These are phyloP conservation scores for Beauveria australis DNA, from an alignment of 2,329 filamentous ascomycete genomes.

Conservation along the genomic window DNA sequence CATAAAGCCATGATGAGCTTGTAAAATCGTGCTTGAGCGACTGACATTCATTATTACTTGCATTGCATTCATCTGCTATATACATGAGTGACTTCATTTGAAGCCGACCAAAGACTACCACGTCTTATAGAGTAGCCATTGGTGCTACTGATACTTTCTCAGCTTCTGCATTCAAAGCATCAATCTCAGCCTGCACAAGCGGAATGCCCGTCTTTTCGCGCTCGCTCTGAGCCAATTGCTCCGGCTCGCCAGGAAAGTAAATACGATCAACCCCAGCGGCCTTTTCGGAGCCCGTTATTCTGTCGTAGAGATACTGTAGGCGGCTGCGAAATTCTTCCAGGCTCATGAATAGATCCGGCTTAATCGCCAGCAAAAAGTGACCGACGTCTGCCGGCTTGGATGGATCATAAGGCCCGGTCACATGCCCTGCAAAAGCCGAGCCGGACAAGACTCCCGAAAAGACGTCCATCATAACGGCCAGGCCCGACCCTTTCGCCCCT, in stretches of 20 bases:
- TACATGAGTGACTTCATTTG: not conserved
- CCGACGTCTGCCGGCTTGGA: constrained; percentile 62
- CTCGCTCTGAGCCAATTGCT: constrained; percentile 45
- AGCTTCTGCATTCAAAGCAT: constrained; percentile 47
- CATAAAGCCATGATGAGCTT: not conserved
- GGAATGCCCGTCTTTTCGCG: constrained; percentile 50
- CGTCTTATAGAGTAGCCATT: constrained; percentile 12
- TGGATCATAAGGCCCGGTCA: constrained; percentile 69
- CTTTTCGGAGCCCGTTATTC: constrained; percentile 45
- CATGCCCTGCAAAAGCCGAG: constrained; percentile 68
- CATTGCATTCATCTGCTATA: not conserved
- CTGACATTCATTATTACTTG: not conserved
- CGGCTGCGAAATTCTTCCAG: constrained; percentile 59
- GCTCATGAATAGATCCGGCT: constrained; percentile 66
- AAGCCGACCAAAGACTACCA: not conserved
- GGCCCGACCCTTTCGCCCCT: constrained; percentile 69
- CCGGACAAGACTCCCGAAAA: constrained; percentile 74
- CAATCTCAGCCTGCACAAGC: constrained; percentile 47
- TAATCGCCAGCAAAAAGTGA: constrained; percentile 65
- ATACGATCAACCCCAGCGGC: constrained; percentile 49
- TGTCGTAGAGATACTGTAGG: constrained; percentile 47
- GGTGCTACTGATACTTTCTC: constrained; percentile 29
- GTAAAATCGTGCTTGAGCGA: not conserved
- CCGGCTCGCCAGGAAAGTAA: constrained; percentile 55
- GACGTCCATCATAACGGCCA: constrained; percentile 83